phyloP scores from a whole-genome alignment of 306 rosid species.

The Citrullus colocynthis region DNA sequence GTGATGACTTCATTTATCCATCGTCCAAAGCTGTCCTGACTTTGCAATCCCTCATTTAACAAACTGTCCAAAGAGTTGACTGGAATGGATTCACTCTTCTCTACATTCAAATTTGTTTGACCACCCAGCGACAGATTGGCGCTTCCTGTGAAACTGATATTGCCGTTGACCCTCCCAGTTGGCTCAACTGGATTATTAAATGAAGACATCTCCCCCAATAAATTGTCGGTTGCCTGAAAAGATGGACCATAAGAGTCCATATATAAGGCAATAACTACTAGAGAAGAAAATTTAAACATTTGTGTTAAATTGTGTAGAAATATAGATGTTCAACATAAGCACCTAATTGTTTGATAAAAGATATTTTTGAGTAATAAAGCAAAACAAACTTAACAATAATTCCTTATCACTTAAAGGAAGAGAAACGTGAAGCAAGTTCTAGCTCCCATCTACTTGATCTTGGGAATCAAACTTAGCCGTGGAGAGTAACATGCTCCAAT shows the following conservation, averaged over 20 bases:
- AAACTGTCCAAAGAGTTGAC: conserved; percentile 19
- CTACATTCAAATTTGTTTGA: conserved; percentile 32
- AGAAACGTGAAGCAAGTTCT: not conserved
- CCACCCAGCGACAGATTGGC: conserved; percentile 21
- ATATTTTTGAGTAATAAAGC: not conserved
- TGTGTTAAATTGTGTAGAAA: not conserved
- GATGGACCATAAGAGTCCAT: conserved; percentile 6
- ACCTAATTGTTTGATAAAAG: not conserved
- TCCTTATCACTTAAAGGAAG: not conserved
- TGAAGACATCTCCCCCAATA: conserved; percentile 29
- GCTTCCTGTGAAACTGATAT: conserved; percentile 24
- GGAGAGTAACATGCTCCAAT: not conserved
- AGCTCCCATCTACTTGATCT: too few species aligned
- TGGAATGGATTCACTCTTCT: conserved; percentile 21
- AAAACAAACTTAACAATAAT: not conserved
- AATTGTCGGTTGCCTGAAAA: conserved; percentile 39
- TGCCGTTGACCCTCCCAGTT: conserved; percentile 18
- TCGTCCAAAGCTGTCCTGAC: conserved; percentile 86
- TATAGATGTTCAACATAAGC: too few species aligned
- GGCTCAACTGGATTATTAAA: conserved; percentile 27
- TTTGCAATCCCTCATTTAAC: conserved; percentile 42
- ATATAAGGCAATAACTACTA: not conserved
- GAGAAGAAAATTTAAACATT: not conserved
- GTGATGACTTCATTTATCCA: conserved; percentile 52
- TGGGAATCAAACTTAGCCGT: not conserved